These are phyloP conservation scores for Dichotomocladium elegans DNA, from an alignment of 371 early-diverging fungal genomes.

Conservation along the genomic window DNA sequence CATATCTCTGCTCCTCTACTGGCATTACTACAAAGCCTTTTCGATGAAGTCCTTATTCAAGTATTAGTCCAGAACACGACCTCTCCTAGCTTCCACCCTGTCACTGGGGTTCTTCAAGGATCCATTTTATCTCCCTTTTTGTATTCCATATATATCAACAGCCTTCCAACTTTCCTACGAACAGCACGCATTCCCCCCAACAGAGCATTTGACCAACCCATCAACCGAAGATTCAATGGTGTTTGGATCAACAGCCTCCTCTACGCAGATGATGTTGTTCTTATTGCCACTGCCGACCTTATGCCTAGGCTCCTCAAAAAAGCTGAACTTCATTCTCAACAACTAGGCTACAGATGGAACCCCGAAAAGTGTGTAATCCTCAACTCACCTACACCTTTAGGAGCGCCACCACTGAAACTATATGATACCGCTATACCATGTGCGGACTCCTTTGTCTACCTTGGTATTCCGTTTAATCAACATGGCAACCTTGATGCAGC, in stretches of 20 bases:
- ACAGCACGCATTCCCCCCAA: too few relatives aligned
- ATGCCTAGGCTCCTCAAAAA: neutral
- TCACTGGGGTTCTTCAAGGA: too few relatives aligned
- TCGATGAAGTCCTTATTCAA: conserved; percentile 8
- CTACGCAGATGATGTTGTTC: conserved; percentile 6
- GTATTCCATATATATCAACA: too few relatives aligned
- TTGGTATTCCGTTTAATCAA: conserved; percentile 9
- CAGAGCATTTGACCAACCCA: too few relatives aligned
- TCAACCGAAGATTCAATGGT: neutral
- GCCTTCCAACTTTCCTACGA: conserved; percentile 8
- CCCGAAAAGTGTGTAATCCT: conserved; percentile 21
- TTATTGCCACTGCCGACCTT: neutral
- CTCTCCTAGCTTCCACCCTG: too few relatives aligned
- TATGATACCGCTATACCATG: neutral
- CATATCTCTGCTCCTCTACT: conserved; percentile 1
- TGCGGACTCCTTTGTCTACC: conserved; percentile 4
- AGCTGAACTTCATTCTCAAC: conserved; percentile 4
- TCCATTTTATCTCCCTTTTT: too few relatives aligned
- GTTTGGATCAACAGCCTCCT: conserved; percentile 12
- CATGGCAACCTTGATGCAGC: neutral
- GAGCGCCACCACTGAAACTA: neutral
- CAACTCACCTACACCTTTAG: neutral
- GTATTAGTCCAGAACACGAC: conserved; percentile 5
- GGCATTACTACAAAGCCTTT: conserved; percentile 8
- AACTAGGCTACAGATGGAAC: conserved; percentile 21